phyloP scores from a whole-genome alignment of 495 filamentous ascomycete species.

The Letharia lupina region DNA sequence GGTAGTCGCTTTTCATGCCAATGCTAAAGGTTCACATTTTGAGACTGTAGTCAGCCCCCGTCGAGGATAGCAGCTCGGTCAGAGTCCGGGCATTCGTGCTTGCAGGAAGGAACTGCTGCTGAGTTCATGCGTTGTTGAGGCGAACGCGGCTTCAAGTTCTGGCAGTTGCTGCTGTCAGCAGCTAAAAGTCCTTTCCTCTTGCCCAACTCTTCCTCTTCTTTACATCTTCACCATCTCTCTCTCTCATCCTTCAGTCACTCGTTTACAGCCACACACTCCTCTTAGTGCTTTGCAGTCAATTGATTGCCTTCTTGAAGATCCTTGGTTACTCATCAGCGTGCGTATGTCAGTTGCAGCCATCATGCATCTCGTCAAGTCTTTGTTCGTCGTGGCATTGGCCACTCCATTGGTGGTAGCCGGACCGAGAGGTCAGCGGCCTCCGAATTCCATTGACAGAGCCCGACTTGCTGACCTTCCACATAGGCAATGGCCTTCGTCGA shows the following conservation, averaged over 20 bases:
- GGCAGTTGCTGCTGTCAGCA: background rate
- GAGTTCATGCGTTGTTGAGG: background rate
- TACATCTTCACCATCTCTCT: constrained; percentile 8
- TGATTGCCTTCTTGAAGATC: background rate
- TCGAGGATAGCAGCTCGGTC: background rate
- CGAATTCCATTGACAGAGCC: background rate
- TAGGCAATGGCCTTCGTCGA: constrained; percentile 5
- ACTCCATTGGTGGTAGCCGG: constrained; percentile 10
- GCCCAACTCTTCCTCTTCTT: background rate
- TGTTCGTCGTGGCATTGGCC: constrained; percentile 8
- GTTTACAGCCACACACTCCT: constrained; percentile 6
- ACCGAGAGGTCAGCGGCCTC: constrained; percentile 8
- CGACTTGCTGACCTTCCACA: background rate
- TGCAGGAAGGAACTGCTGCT: background rate
- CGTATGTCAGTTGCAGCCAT: constrained; percentile 1
- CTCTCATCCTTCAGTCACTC: constrained; percentile 9
- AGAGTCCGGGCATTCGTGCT: background rate
- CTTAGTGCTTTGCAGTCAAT: background rate
- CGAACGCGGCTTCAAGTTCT: background rate
- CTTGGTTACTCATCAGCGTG: background rate
- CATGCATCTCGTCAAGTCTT: constrained; percentile 10
- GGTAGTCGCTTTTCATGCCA: background rate
- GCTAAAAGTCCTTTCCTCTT: background rate
- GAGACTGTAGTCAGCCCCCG: background rate
- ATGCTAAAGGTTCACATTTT: background rate